Percentiles rank a stretch among this genome's conserved stretches.
Evolutionary conservation across 176 grass and related monocot species (phyloP).

Genomic region (Aegilops umbellulata): DNA sequence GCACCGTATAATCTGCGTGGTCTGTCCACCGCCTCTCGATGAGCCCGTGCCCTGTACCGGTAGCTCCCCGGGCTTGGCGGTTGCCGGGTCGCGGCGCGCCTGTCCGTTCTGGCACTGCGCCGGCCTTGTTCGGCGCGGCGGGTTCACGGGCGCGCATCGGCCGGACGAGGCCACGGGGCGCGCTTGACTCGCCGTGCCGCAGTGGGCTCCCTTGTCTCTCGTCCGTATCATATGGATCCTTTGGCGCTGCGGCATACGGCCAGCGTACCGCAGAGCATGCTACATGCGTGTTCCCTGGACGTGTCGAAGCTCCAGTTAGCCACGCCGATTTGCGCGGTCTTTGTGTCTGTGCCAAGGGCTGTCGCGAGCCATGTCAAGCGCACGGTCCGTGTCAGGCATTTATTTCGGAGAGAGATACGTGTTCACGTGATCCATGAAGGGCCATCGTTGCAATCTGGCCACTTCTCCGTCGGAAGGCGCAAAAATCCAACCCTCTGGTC

Average conservation of each 20-base stretch:
- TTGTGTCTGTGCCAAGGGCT: neutral
- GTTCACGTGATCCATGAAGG: neutral
- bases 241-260: slow-evolving; percentile 3
- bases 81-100: slow-evolving; percentile 16
- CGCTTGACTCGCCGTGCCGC: slow-evolving; percentile 30
- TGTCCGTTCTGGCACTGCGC: neutral
- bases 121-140: slow-evolving; percentile 10
- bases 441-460: neutral
- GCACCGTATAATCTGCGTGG: neutral
- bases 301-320: neutral
- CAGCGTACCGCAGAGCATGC: neutral
- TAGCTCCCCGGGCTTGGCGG: slow-evolving; percentile 20
- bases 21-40: neutral
- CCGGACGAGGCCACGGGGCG: slow-evolving; percentile 23
- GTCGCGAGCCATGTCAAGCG: neutral
- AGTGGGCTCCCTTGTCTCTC: neutral
- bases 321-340: neutral
- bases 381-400: neutral
- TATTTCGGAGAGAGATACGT: neutral
- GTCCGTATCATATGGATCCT: neutral
- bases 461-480: neutral
- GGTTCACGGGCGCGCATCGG: slow-evolving; percentile 34
- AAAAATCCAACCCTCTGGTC: neutral
- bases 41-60: neutral
- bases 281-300: neutral